Evolutionary conservation across 805 yeast species (phyloP).

Genomic region (Monosporozyma siamensis): DNA sequence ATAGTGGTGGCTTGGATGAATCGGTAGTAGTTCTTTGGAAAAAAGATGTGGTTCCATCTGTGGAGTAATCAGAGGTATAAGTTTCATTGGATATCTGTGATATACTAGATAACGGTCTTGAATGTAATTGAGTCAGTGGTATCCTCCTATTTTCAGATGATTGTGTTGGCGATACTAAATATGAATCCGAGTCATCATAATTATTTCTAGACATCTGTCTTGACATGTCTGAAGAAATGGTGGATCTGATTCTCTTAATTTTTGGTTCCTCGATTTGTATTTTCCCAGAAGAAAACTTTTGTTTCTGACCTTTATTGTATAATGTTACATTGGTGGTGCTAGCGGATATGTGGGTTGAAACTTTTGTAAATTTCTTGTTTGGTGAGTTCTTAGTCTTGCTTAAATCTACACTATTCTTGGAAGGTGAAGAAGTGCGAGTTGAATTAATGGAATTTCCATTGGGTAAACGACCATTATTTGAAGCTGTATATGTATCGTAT

Average conservation of each 20-base stretch:
- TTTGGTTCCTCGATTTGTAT: constrained; percentile 9
- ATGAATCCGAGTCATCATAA: constrained; percentile 17
- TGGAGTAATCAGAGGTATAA: constrained; percentile 43
- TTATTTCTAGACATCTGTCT: constrained; percentile 22
- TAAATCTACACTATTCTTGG: not conserved
- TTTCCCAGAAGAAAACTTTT: not conserved
- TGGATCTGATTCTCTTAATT: constrained; percentile 21
- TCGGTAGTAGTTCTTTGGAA: constrained; percentile 4
- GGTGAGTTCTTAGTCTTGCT: constrained; percentile 1
- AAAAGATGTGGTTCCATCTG: constrained; percentile 23
- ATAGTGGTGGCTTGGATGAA: constrained; percentile 3
- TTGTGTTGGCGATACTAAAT: constrained; percentile 4
- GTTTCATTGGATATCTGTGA: constrained; percentile 44
- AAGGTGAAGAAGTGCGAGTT: not conserved
- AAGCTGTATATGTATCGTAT: not conserved
- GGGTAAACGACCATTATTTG: not conserved
- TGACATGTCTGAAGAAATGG: constrained; percentile 18
- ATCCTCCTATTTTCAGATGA: constrained; percentile 12
- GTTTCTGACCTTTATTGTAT: constrained; percentile 3
- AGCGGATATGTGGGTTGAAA: constrained; percentile 2
- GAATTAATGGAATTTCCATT: not conserved
- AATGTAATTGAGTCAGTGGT: constrained; percentile 10
- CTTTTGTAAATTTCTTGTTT: not conserved
- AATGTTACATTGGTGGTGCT: constrained; percentile 7
- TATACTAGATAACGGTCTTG: constrained; percentile 43